Conservation (phyloP, 2,329 filamentous ascomycete genomes). For the Lasiodiplodia sp. region DNA sequence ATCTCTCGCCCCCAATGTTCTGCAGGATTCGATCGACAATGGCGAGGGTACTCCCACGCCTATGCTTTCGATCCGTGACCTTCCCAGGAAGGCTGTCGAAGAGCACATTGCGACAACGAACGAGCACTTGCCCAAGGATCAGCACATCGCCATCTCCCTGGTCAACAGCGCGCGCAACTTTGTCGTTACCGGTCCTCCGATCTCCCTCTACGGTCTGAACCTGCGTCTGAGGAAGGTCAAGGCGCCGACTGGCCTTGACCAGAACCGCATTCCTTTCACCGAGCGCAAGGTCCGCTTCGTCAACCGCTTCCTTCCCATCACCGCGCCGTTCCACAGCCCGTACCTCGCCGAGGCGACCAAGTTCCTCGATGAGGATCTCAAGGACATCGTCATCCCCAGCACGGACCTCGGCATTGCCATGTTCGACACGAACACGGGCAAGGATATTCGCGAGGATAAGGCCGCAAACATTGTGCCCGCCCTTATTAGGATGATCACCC, state of each 20-base stretch:
- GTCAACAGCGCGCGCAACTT: slow-evolving; percentile 97
- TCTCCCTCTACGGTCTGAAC: slow-evolving; percentile 95
- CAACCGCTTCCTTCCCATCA: slow-evolving; percentile 97
- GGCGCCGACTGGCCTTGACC: slow-evolving; percentile 94
- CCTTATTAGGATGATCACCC: slow-evolving; percentile 90
- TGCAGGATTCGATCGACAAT: slow-evolving; percentile 92
- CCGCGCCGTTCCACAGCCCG: slow-evolving; percentile 96
- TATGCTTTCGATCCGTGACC: slow-evolving; percentile 96
- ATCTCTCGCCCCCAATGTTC: slow-evolving; percentile 85
- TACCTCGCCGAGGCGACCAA: slow-evolving; percentile 85
- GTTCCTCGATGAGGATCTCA: slow-evolving; percentile 86
- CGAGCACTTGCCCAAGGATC: slow-evolving; percentile 89
- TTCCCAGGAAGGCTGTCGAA: slow-evolving; percentile 86
- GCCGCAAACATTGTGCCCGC: slow-evolving; percentile 81
- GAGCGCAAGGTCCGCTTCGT: slow-evolving; percentile 96
- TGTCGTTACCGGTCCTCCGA: slow-evolving; percentile 94
- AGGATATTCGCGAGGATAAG: slow-evolving; percentile 77
- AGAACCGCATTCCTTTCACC: slow-evolving; percentile 91
- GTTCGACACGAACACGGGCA: slow-evolving; percentile 87
- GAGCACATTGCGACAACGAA: slow-evolving; percentile 98
- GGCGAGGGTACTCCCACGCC: slow-evolving; percentile 96
- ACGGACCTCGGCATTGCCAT: slow-evolving; percentile 82
- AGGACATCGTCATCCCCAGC: slow-evolving; percentile 78
- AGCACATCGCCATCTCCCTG: slow-evolving; percentile 93
- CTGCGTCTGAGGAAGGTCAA: slow-evolving; percentile 95